These are phyloP conservation scores for Ophiostoma quercus DNA, from an alignment of 2,329 filamentous ascomycete genomes.

Conservation along the genomic window DNA sequence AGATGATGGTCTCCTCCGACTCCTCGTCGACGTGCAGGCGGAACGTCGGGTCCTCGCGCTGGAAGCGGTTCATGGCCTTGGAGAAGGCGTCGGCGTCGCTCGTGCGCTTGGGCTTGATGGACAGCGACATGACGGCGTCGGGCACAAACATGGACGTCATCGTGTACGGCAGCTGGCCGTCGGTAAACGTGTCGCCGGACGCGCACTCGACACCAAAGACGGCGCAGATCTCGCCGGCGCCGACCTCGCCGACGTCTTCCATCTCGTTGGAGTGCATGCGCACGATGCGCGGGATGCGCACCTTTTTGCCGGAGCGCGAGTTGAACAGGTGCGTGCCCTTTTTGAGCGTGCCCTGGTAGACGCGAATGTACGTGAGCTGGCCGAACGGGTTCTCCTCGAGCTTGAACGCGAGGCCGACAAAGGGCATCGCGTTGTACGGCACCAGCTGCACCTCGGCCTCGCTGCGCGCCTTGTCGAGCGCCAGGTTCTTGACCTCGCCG, in stretches of 20 bases:
- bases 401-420: slow-evolving; percentile 96
- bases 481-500: slow-evolving; percentile 79
- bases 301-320: slow-evolving; percentile 88
- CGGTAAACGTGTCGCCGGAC: slow-evolving; percentile 96
- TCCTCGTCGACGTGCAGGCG: slow-evolving; percentile 87
- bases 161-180: slow-evolving; percentile 83
- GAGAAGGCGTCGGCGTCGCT: slow-evolving; percentile 92
- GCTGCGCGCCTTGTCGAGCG: slow-evolving; percentile 72
- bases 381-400: slow-evolving; percentile 98
- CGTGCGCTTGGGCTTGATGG: slow-evolving; percentile 90
- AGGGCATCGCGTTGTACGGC: slow-evolving; percentile 88
- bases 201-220: slow-evolving; percentile 98
- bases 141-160: slow-evolving; percentile 99
- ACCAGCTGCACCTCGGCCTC: slow-evolving; percentile 82
- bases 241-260: slow-evolving; percentile 91
- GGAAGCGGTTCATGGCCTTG: slow-evolving; percentile 98
- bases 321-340: slow-evolving; percentile 93
- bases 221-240: slow-evolving; percentile 95
- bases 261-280: slow-evolving; percentile 99
- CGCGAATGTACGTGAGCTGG: slow-evolving; percentile 95
- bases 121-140: slow-evolving; percentile 95
- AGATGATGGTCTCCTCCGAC: slow-evolving; percentile 95
- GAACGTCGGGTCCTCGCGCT: slow-evolving; percentile 97
- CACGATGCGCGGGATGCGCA: slow-evolving; percentile 93
- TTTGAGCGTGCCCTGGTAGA: slow-evolving; percentile 86